Evolutionary conservation across 2,329 filamentous ascomycete species (phyloP).

Genomic region (Trichoderma koningii): DNA sequence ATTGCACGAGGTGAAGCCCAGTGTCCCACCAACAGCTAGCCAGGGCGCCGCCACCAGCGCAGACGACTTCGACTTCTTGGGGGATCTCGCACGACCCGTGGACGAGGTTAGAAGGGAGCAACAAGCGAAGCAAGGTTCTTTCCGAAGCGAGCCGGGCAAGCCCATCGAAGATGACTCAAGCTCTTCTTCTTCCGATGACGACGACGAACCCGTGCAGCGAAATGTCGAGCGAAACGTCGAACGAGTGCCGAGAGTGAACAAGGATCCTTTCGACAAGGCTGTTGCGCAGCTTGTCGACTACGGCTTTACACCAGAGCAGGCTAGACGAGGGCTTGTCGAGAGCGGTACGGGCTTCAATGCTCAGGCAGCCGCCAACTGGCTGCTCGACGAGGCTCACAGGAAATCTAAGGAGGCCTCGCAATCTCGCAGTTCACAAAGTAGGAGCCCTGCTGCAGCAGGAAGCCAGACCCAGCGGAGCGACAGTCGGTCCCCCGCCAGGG

Average conservation of each 20-base stretch:
- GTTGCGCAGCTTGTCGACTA: conserved; percentile 91
- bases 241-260: conserved; percentile 34
- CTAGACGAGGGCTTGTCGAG: conserved; percentile 75
- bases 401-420: conserved; percentile 74
- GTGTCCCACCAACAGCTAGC: conserved; percentile 32
- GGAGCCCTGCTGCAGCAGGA: conserved; percentile 39
- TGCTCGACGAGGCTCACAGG: conserved; percentile 87
- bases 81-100: conserved; percentile 64
- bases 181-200: conserved; percentile 48
- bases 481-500: conserved; percentile 55
- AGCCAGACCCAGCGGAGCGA: conserved; percentile 45
- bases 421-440: conserved; percentile 46
- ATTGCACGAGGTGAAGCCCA: conserved; percentile 62
- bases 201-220: conserved; percentile 34
- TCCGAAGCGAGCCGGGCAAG: conserved; percentile 54
- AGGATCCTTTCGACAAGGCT: conserved; percentile 66
- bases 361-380: conserved; percentile 83
- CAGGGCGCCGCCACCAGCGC: conserved; percentile 36
- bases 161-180: conserved; percentile 56
- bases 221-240: conserved; percentile 31
- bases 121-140: conserved; percentile 37
- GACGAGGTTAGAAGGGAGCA: conserved; percentile 60
- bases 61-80: conserved; percentile 68
- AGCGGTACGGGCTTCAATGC: conserved; percentile 79
- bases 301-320: conserved; percentile 85